Conservation (phyloP, 768 basidiomycete species). For the Leccinellum rugosiceps region DNA sequence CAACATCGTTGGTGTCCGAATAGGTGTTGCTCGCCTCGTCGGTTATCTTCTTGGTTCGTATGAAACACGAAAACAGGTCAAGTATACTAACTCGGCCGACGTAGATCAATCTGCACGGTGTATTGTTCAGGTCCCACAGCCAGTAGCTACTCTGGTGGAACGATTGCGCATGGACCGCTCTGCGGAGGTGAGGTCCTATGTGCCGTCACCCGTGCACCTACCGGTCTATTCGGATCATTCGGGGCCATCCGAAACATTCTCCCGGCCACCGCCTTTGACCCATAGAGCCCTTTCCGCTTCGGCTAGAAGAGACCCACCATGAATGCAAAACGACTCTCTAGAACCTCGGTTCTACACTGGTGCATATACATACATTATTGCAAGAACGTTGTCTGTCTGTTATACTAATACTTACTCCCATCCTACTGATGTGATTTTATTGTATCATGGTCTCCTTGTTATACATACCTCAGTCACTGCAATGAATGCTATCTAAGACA, state of each 20-base stretch:
- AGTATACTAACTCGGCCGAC: constrained; percentile 4
- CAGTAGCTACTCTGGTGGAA: constrained; percentile 39
- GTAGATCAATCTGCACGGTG: constrained; percentile 15
- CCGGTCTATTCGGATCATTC: constrained; percentile 9
- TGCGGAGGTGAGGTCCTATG: constrained; percentile 60
- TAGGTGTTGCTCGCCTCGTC: constrained; percentile 76
- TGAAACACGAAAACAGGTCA: not conserved
- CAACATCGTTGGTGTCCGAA: constrained; percentile 76
- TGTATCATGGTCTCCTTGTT: constrained; percentile 12
- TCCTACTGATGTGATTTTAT: constrained; percentile 19
- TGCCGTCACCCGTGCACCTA: constrained; percentile 34
- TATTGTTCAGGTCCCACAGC: constrained; percentile 28
- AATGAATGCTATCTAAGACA: not conserved
- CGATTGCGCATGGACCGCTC: constrained; percentile 55
- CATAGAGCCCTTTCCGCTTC: constrained; percentile 1
- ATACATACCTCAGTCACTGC: constrained; percentile 9
- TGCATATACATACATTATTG: constrained; percentile 26
- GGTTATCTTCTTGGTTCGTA: constrained; percentile 54
- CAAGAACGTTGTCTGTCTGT: constrained; percentile 11
- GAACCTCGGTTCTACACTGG: not conserved
- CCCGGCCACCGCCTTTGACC: constrained; percentile 33
- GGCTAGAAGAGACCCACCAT: constrained; percentile 10
- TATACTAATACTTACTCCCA: constrained; percentile 16
- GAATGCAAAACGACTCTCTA: constrained; percentile 4
- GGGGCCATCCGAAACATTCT: constrained; percentile 35